Evolutionary conservation across 768 basidiomycete species (phyloP).

Genomic region (Galerina sulciceps): DNA sequence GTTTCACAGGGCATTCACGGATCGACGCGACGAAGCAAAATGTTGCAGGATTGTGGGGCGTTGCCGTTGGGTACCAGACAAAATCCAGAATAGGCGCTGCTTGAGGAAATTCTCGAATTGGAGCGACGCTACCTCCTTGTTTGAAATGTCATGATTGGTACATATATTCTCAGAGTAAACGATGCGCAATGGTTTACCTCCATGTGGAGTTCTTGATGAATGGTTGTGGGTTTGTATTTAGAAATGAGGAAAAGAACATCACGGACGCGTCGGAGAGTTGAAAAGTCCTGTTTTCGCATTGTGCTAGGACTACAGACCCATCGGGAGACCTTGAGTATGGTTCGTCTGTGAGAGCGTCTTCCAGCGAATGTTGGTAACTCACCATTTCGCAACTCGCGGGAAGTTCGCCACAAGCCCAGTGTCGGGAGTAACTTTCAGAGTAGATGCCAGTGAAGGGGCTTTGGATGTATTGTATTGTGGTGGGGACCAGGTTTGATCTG

Average conservation of each 20-base stretch:
- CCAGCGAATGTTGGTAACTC: background rate
- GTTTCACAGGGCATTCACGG: slow-evolving; percentile 82
- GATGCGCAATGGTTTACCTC: background rate
- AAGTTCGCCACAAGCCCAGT: slow-evolving; percentile 5
- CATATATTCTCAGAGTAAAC: background rate
- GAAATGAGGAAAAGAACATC: background rate
- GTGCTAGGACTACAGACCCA: slow-evolving; percentile 66
- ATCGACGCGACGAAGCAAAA: slow-evolving; percentile 88
- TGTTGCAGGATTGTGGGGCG: slow-evolving; percentile 53
- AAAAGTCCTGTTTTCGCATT: slow-evolving; percentile 73
- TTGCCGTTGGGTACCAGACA: slow-evolving; percentile 85
- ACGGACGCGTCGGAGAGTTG: slow-evolving; percentile 58
- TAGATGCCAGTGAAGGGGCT: slow-evolving; percentile 17
- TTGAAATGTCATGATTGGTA: too few species aligned
- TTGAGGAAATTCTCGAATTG: slow-evolving; percentile 45
- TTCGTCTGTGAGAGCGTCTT: background rate
- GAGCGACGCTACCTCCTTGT: background rate
- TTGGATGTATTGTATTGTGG: slow-evolving; percentile 21
- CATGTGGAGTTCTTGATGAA: background rate
- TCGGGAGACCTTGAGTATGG: slow-evolving; percentile 66
- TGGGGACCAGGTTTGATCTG: slow-evolving; percentile 1
- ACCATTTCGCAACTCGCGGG: slow-evolving; percentile 23
- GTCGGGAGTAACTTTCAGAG: slow-evolving; percentile 4
- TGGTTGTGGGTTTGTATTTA: background rate
- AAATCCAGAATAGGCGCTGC: slow-evolving; percentile 78